Conservation (phyloP, 2,329 filamentous ascomycete species). For the Helotiales sp. region DNA sequence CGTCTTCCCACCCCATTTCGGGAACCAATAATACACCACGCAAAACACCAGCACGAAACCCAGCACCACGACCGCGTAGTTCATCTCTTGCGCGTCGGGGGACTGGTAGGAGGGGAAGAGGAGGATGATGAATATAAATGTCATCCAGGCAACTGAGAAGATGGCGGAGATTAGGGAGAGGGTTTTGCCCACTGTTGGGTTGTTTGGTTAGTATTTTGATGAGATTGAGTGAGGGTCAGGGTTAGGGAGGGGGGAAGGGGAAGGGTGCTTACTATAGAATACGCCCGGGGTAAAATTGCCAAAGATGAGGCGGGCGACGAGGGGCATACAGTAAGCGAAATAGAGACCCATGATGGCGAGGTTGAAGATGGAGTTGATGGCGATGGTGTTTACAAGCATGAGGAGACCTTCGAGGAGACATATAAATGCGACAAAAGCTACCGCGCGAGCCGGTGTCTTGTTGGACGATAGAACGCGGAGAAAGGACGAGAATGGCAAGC, state of each 20-base stretch:
- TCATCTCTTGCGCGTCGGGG: conserved; percentile 32
- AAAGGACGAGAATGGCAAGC: conserved; percentile 32
- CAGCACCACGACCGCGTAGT: conserved; percentile 34
- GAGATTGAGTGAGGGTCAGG: no score
- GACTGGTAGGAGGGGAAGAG: conserved; percentile 32
- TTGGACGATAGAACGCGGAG: conserved; percentile 32
- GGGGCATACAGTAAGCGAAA: conserved; percentile 37
- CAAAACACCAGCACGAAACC: conserved; percentile 34
- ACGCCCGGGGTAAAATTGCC: conserved; percentile 33
- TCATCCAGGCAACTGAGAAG: conserved; percentile 35
- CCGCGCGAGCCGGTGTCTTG: conserved; percentile 33
- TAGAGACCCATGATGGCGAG: conserved; percentile 37
- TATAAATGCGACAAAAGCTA: conserved; percentile 31
- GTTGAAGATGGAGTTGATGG: conserved; percentile 37
- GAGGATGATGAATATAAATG: conserved; percentile 34
- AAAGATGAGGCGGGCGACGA: conserved; percentile 32
- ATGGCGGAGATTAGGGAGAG: conserved; percentile 29
- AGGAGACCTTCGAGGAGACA: conserved; percentile 34
- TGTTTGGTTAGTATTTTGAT: no score
- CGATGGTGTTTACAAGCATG: conserved; percentile 36
- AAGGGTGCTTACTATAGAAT: no score
- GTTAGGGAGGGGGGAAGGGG: no score
- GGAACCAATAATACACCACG: conserved; percentile 33
- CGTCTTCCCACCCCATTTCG: conserved; percentile 32
- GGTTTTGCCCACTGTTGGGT: conserved; percentile 32